Base-by-base conservation (phyloP, 2,329 filamentous ascomycete genomes). In the Coniochaeta prunicola region DNA sequence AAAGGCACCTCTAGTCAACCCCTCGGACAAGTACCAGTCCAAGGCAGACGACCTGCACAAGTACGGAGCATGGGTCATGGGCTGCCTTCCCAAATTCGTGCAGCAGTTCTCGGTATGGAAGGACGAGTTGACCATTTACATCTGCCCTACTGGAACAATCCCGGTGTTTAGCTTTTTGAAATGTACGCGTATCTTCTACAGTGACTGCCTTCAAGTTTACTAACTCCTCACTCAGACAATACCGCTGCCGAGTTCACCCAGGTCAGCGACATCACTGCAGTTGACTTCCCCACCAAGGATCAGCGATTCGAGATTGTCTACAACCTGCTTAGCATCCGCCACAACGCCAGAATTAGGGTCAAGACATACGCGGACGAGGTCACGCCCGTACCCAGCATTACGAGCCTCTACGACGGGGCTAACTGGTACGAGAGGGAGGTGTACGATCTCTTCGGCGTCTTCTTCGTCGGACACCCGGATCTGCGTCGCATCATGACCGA, bases 31-130 rank as follows among this genome's bases (percentile, higher is more conserved):
- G 77, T 96, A 92, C 77, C 82, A 88, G 73, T 87, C 90, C 71
- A 94, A 93, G 79, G 85, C 90, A 66, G 90, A 96, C 65, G 84
- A 88, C 71, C 81, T 97, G 71, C 94, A 99, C 81, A 89, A 87
- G 70, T 99, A 99, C 72, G 94, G 94, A 69, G 87, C 96, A 71
- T 99, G 96, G 84, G 79, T 99, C 70, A 93, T 99, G 85, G 92
- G 92, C 66, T 96, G 91, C 75, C 77, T 99, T 70, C 96, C 94
- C 68, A 97, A 97, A 81, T 97, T 96, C 77, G 85, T 99, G 68
- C 96, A 99, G 80, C 94, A 99, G 78, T 97, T 97, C 80, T 96
- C 92, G 13, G 93, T 99, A 59, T 99, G 94, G 94, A 99, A 99
- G 80, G 94, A 99, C 73, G 94, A 99, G 77, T 86, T 99, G 72